These are phyloP conservation scores for Xerocomus spinulosus DNA, from an alignment of 768 basidiomycete species.

Conservation along the genomic window DNA sequence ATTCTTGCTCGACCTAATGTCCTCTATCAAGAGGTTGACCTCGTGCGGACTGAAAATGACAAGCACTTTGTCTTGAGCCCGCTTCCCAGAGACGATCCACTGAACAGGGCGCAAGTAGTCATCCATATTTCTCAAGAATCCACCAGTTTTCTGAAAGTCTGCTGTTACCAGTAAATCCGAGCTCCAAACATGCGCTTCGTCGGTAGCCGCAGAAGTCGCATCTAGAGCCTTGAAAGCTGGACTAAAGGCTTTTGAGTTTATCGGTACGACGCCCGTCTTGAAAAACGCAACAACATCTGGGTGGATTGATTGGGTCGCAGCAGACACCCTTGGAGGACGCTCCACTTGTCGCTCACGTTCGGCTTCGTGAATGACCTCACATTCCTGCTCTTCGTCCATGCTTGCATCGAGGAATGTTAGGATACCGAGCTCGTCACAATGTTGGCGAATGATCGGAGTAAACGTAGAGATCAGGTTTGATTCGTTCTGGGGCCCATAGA, in stretches of 20 bases:
- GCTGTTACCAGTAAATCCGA: constrained; percentile 2
- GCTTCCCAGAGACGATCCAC: constrained; percentile 16
- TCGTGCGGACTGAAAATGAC: constrained; percentile 40
- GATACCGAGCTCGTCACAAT: background rate
- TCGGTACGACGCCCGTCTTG: constrained; percentile 19
- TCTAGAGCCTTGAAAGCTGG: constrained; percentile 9
- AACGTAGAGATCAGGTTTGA: background rate
- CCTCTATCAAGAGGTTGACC: constrained; percentile 34
- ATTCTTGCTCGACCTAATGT: constrained; percentile 28
- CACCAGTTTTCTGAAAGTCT: constrained; percentile 6
- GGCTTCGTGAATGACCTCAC: constrained; percentile 40
- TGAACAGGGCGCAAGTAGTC: constrained; percentile 21
- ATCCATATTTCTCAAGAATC: background rate
- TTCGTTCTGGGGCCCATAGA: background rate
- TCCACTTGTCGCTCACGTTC: constrained; percentile 37
- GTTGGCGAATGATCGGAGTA: background rate
- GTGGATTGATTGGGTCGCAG: constrained; percentile 19
- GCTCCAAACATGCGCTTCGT: constrained; percentile 19
- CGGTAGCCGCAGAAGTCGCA: background rate
- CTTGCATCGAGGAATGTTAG: background rate
- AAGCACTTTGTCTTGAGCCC: constrained; percentile 8
- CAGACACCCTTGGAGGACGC: constrained; percentile 25
- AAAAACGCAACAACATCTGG: constrained; percentile 20
- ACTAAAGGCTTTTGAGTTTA: constrained; percentile 12
- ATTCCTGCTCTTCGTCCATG: constrained; percentile 31